Conservation (phyloP, 1,284 basidiomycete genomes). For the Mycosarcoma mackinlayi region DNA sequence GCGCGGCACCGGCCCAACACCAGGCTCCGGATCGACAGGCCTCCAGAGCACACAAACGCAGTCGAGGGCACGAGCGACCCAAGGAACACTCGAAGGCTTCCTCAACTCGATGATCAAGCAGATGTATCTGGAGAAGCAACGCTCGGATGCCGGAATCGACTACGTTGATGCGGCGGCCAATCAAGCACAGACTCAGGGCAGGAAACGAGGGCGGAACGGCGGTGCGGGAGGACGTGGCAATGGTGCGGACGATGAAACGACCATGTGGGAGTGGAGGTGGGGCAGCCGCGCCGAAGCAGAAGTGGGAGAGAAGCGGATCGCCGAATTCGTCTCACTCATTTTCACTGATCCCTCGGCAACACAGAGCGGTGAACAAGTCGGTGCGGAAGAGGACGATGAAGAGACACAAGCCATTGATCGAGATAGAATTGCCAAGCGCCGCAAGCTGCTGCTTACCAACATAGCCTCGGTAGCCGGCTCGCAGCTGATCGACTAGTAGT, state of each 20-base stretch:
- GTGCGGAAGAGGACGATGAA: conserved; percentile 31
- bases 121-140: conserved; percentile 61
- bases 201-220: conserved; percentile 23
- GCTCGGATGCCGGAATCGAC: conserved; percentile 29
- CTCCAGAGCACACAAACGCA: conserved; percentile 44
- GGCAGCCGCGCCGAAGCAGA: conserved; percentile 65
- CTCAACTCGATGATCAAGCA: conserved; percentile 51
- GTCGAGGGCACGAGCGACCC: conserved; percentile 18
- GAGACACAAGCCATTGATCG: conserved; percentile 30
- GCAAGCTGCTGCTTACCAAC: conserved; percentile 36
- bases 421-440: conserved; percentile 22
- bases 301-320: conserved; percentile 63
- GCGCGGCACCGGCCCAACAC: conserved; percentile 28
- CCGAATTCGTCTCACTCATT: conserved; percentile 57
- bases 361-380: conserved; percentile 16
- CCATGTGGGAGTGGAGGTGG: conserved; percentile 66
- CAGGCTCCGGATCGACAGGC: conserved; percentile 11
- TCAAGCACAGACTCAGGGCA: conserved; percentile 20
- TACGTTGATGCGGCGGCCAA: conserved; percentile 27
- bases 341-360: conserved; percentile 38
- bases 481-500: conserved; percentile 34
- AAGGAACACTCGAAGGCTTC: conserved; percentile 52
- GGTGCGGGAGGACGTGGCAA: conserved; percentile 9
- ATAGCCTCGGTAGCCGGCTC: conserved; percentile 48
- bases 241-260: conserved; percentile 41